Base-by-base conservation (phyloP, 176 grass and related monocot species). In the Guadua angustifolia region DNA sequence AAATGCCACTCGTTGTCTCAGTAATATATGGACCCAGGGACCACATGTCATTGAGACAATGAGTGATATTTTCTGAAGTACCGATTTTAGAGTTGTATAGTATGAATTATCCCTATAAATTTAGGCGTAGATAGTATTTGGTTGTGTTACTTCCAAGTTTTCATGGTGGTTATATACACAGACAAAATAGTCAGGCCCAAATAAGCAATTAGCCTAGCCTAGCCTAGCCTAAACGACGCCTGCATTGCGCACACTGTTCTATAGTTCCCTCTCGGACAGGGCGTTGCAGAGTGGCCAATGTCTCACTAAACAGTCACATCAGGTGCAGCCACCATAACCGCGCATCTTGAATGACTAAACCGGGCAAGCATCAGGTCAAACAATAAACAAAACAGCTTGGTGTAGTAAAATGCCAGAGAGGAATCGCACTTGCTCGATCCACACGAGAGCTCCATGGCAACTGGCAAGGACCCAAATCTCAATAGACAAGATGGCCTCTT, bases 341-440 rank as follows among this genome's bases (percentile, higher is more conserved):
- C 2, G 11, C 26, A 21, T 4, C 7, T 21, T 14, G 58, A 63
- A 62, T 17, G 24, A 8, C 5, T 0, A 3, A 24, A 45, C 40
- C 22, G 57, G 7, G 16, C 60, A 3, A 15, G 11, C 60, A 1
- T 3, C 24, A 9, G 8, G 15, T 62, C 75, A 45, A 62, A 63
- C 25, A 12, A 25, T 25, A 25, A 17, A 33, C 10, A 2, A 21
- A 21, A 73, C 25, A 59, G 4, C 22, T 21, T 0, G 8, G 22
- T 10, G 21, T 11, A 4, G 12, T 22, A 1, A 9, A 21, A 15
- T 46, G 32, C 36, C 7, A 9, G 43, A 32, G 17, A 14, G n/a
- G 74, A 79, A 66, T 66, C 80, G 17, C 46, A 18, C 5, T 79
- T 21, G 74, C 56, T 69, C 61, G 61, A 68, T 7, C n/a, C 73